Conservation (phyloP, 1,284 basidiomycete species). For the Cutaneotrichosporon mucoides region DNA sequence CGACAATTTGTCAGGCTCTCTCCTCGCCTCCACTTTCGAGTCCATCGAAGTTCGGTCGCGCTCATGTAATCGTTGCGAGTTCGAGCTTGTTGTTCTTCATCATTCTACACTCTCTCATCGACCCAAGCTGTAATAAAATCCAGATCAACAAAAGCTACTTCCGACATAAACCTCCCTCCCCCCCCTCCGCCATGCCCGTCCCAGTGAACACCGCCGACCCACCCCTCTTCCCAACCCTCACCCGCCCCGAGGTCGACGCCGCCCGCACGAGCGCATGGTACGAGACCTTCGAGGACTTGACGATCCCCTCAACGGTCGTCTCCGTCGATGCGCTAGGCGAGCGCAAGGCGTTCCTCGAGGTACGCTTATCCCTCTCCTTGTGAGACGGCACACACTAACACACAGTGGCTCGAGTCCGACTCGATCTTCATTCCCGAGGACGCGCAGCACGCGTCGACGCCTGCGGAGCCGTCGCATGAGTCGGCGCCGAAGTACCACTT, state of each 20-base stretch:
- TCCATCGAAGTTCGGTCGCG: too few relatives aligned
- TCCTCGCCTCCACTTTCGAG: too few relatives aligned
- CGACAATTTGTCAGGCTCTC: too few relatives aligned
- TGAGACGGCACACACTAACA: neutral
- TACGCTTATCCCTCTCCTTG: constrained; percentile 42
- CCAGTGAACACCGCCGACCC: constrained; percentile 1
- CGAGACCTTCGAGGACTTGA: constrained; percentile 63
- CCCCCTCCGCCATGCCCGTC: constrained; percentile 18
- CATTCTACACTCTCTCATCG: too few relatives aligned
- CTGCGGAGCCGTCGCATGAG: neutral
- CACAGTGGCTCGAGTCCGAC: constrained; percentile 30
- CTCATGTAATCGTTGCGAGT: too few relatives aligned
- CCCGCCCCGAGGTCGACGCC: constrained; percentile 48
- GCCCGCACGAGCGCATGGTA: constrained; percentile 91
- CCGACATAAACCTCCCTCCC: neutral
- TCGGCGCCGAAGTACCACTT: constrained; percentile 51
- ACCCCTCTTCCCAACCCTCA: constrained; percentile 13
- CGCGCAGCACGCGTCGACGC: neutral
- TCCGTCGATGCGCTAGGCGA: constrained; percentile 75
- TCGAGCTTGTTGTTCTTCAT: too few relatives aligned
- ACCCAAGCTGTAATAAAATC: too few relatives aligned
- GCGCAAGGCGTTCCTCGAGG: constrained; percentile 73
- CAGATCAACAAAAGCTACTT: too few relatives aligned
- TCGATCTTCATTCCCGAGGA: constrained; percentile 55
- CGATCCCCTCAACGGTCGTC: constrained; percentile 74